These are phyloP conservation scores for Salvia rosmarinus DNA, from an alignment of 257 asterid genomes.

Conservation along the genomic window DNA sequence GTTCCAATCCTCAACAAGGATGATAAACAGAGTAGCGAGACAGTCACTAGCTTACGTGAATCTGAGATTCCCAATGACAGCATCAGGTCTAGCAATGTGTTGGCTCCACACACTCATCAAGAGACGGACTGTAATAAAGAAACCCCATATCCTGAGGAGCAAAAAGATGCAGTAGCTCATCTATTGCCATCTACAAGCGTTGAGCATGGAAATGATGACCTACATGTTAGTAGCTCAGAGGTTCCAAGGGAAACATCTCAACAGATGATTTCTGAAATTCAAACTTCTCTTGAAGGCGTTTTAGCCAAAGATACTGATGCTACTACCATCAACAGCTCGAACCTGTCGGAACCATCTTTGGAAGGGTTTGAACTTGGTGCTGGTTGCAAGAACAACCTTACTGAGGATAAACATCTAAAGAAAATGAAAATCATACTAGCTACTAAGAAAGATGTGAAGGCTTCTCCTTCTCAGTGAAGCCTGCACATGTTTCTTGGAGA, in stretches of 20 bases:
- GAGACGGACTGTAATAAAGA: conserved; percentile 19
- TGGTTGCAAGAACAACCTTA: conserved; percentile 22
- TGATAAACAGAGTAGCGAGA: conserved; percentile 32
- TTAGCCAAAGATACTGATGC: conserved; percentile 28
- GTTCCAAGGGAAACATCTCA: conserved; percentile 27
- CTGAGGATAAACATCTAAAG: conserved; percentile 11
- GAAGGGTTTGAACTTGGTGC: conserved; percentile 27
- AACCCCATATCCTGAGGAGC: conserved; percentile 25
- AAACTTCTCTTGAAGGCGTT: conserved; percentile 30
- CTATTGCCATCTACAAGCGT: conserved; percentile 20
- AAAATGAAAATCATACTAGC: conserved; percentile 30
- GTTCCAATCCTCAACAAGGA: conserved; percentile 30
- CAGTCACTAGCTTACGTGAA: conserved; percentile 9
- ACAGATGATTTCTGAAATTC: conserved; percentile 15
- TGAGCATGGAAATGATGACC: conserved; percentile 19
- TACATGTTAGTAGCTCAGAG: conserved; percentile 19
- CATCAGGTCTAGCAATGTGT: conserved; percentile 8
- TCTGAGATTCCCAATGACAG: conserved; percentile 25
- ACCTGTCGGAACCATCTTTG: conserved; percentile 32
- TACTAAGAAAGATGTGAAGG: conserved; percentile 17
- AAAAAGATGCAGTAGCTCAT: conserved; percentile 33
- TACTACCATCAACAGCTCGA: conserved; percentile 24
- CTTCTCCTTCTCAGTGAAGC: conserved; percentile 37
- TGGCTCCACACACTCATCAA: conserved; percentile 18
- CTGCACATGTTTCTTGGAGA: not conserved